Evolutionary conservation across 805 yeast species (phyloP), one percentile per base, ranked within the genome.

Genomic region (Isabelozyma gotoi): DNA sequence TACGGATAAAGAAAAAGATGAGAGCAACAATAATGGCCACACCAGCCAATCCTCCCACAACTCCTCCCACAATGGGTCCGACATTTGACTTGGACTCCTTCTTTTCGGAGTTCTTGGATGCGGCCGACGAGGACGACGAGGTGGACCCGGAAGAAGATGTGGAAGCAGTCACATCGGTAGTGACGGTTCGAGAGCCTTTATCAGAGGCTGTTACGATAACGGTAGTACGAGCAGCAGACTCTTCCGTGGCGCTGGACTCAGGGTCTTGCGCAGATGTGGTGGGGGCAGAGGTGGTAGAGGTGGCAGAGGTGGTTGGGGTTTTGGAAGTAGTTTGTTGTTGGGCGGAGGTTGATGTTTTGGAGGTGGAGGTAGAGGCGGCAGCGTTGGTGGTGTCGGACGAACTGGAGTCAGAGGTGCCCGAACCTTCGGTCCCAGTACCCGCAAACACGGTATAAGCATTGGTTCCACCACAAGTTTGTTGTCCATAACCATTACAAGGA

Each of bases 31-130:
- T 48, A 3, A 64, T 41, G 5, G 53, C 53, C 3, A 63, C 33
- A 1, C 60, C 76, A 1, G 59, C 68, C 5, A 70, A 43, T 8
- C 76, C 77, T 12, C 76, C 77, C 2, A 71, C 74, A 1, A 71
- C 76, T 7, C 76, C 76, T 12, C 77, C 77, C 2, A 60, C 74
- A 32, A 72, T 71, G 11, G 73, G 59, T 1, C 70, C 75, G 7
- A 59, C 54, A 39, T 65, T 69, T 17, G 65, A 38, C 12, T 53
- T 42, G 32, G 59, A 62, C 21, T 50, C 46, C 34, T 33, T 32
- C 35, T 37, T 19, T 27, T 36, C 38, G 27, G 17, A 2, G 35
- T 17, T 21, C 29, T 27, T 19, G 32, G 11, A 11, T 20, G 31
- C n/a, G 7, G 15, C 18, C 5, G 37, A 11, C 18, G 32, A n/a